phyloP scores from a whole-genome alignment of 768 basidiomycete genomes.

The Psilocybe sp. region DNA sequence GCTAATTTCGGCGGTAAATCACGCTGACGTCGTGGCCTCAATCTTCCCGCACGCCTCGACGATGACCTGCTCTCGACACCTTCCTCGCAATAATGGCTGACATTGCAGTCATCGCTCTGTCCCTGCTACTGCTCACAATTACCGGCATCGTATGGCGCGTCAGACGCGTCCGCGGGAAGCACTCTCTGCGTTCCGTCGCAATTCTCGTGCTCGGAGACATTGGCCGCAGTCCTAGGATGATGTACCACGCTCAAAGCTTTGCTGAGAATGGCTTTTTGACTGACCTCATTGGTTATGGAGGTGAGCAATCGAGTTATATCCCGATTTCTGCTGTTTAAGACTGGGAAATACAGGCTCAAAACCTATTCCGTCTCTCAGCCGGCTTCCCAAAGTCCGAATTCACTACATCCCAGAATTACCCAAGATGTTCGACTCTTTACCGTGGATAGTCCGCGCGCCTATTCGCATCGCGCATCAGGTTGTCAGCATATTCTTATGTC shows the following conservation, averaged over 20 bases:
- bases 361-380: slow-evolving; percentile 70
- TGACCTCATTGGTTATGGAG: slow-evolving; percentile 81
- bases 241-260: slow-evolving; percentile 97
- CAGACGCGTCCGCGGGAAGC: slow-evolving; percentile 33
- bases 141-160: slow-evolving; percentile 27
- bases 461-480: slow-evolving; percentile 78
- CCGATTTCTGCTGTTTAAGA: not conserved
- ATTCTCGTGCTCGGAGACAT: slow-evolving; percentile 95
- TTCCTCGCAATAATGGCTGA: slow-evolving; percentile 4
- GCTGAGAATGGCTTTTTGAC: slow-evolving; percentile 76
- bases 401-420: slow-evolving; percentile 70
- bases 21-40: not conserved
- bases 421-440: slow-evolving; percentile 43
- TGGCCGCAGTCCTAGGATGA: slow-evolving; percentile 95
- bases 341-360: slow-evolving; percentile 58
- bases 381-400: slow-evolving; percentile 61
- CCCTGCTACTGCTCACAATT: slow-evolving; percentile 17
- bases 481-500: slow-evolving; percentile 53
- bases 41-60: not conserved
- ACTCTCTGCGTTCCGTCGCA: slow-evolving; percentile 67
- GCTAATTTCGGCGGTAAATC: not conserved
- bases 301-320: slow-evolving; percentile 36
- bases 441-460: slow-evolving; percentile 74
- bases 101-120: slow-evolving; percentile 7
- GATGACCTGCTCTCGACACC: not conserved